Evolutionary conservation across 495 filamentous ascomycete genomes (phyloP), one percentile per base, ranked within the genome.

Genomic region (Penicillium verhagenii): DNA sequence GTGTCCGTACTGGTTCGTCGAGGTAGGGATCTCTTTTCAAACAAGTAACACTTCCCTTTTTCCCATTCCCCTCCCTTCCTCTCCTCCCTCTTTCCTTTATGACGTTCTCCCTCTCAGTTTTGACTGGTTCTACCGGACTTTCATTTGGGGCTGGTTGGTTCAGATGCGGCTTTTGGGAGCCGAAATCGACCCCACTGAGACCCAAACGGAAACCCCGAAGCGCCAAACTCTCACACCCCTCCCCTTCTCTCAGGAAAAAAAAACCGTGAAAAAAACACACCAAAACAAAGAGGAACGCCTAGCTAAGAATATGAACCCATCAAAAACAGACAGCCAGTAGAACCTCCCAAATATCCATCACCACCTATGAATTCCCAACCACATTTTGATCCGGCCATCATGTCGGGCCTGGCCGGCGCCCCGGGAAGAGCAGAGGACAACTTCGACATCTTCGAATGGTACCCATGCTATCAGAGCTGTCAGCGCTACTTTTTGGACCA

Each of bases 401-500:
- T 75, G 68, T 58, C 72, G 49, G 74, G 68, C 31, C 52, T 75
- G 47, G 59, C 64, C 48, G 66, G 74, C 48, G 56, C 67, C 55
- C 69, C 70, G 14, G 71, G 67, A 10, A 44, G 67, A 48, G 61
- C 72, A 44, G 69, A 73, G 47, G 67, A 77, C 61, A 74, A 71
- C 48, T 76, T 79, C 68, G 93, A 96, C 70, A 87, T 97, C 53
- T 84, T 97, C 67, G 88, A 91, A 53, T 98, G 94, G 94, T 89
- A 96, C 65, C 91, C 92, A 14, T 84, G 87, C 46, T 96, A 96
- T 71, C 90, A 93, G 68, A 90, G 84, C 59, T 98, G 94, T 71
- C 89, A 93, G 56, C 83, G 84, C 35, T 97, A 95, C 77, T 98
- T 98, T 73, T 76, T 97, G 60, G 90, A 96, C 64, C 85, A 92